phyloP scores from a whole-genome alignment of 495 filamentous ascomycete genomes.

The Hypoxylon subgilvum region DNA sequence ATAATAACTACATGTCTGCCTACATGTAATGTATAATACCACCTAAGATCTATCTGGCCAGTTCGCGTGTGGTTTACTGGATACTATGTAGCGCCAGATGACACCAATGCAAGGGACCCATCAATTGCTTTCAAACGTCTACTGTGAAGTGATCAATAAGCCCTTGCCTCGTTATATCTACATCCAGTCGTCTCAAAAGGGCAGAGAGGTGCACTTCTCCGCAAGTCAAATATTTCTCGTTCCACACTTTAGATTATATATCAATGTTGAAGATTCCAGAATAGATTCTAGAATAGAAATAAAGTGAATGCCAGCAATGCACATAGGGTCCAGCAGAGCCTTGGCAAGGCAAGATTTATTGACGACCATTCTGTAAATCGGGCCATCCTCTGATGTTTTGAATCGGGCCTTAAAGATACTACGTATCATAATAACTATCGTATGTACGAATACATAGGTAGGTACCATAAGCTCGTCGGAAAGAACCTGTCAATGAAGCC shows the following conservation, averaged over 20 bases:
- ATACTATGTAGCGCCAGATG: too few relatives aligned
- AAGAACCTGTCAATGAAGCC: too few relatives aligned
- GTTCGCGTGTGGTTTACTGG: too few relatives aligned
- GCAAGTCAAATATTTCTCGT: too few relatives aligned
- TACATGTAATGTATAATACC: too few relatives aligned
- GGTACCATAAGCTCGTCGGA: not conserved
- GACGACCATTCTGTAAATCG: conserved; percentile 35
- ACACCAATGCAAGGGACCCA: too few relatives aligned
- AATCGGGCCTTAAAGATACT: conserved; percentile 32
- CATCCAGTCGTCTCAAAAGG: too few relatives aligned
- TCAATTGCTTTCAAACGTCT: too few relatives aligned
- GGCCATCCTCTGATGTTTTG: conserved; percentile 35
- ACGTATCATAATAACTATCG: not conserved
- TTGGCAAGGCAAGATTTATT: conserved; percentile 36
- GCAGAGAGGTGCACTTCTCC: conserved; percentile 13
- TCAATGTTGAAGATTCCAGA: conserved; percentile 25
- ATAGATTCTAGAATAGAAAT: conserved; percentile 30
- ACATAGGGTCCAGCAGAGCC: conserved; percentile 32
- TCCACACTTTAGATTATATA: too few relatives aligned
- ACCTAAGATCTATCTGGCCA: too few relatives aligned
- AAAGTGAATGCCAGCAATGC: conserved; percentile 35
- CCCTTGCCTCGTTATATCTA: too few relatives aligned
- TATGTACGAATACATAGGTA: not conserved
- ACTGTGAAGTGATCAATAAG: too few relatives aligned
- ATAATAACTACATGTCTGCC: not conserved